Conservation (phyloP, 805 yeast genomes). For the Candida qinlingensis region DNA sequence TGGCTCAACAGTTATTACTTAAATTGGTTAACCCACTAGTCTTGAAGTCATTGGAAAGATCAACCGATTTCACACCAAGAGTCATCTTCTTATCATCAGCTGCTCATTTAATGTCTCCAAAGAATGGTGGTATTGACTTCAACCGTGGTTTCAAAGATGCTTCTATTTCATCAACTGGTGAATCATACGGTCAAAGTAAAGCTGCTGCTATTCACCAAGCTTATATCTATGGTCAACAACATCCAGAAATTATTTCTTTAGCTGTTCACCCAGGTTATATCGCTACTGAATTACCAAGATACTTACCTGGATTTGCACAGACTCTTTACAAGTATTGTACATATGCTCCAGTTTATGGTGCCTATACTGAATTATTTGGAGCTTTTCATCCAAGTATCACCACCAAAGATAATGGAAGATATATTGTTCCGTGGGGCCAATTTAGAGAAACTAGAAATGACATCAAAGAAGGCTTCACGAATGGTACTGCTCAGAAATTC, state of each 20-base stretch:
- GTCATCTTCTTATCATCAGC: constrained; percentile 42
- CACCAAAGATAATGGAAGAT: constrained; percentile 28
- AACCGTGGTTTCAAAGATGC: constrained; percentile 20
- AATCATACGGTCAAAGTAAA: constrained; percentile 37
- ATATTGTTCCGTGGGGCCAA: constrained; percentile 37
- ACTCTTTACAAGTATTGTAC: neutral
- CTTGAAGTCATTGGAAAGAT: constrained; percentile 25
- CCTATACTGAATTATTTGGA: constrained; percentile 39
- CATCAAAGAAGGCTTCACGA: constrained; percentile 27
- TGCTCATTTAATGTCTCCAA: constrained; percentile 28
- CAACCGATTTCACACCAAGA: constrained; percentile 27
- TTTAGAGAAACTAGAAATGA: constrained; percentile 33
- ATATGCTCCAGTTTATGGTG: constrained; percentile 29
- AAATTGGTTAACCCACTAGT: constrained; percentile 34
- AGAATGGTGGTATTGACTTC: constrained; percentile 30
- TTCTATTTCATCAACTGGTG: neutral
- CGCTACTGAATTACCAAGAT: constrained; percentile 29
- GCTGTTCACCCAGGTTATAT: constrained; percentile 38
- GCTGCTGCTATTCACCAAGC: constrained; percentile 34
- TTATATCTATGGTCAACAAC: constrained; percentile 29
- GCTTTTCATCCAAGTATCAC: constrained; percentile 35
- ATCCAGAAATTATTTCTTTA: constrained; percentile 30
- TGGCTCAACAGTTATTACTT: constrained; percentile 43
- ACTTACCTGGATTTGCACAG: constrained; percentile 2
- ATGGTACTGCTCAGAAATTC: constrained; percentile 28